Evolutionary conservation across 495 filamentous ascomycete species (phyloP).

Genomic region (Entonaema liquescens): DNA sequence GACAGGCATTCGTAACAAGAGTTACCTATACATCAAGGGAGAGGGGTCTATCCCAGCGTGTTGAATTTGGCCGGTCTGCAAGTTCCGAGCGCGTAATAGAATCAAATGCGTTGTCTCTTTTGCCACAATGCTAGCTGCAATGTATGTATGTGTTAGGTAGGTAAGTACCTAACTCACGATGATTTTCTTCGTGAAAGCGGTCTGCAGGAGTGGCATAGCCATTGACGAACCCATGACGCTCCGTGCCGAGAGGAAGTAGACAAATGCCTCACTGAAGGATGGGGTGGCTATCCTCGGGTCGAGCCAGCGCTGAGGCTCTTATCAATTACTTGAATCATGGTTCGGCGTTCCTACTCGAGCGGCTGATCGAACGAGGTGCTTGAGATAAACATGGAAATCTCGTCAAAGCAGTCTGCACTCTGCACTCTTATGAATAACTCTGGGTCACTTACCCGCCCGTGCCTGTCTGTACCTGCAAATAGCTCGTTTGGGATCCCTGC

Average conservation of each 20-base stretch:
- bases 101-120: constrained; percentile 26
- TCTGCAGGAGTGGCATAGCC: constrained; percentile 2
- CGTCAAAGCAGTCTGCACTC: constrained; percentile 16
- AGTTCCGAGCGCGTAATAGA: constrained; percentile 4
- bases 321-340: neutral
- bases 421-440: constrained; percentile 14
- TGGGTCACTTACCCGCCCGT: constrained; percentile 23
- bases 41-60: neutral
- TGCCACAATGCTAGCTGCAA: constrained; percentile 23
- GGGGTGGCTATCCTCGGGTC: neutral
- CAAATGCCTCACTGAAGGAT: constrained; percentile 29
- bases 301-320: neutral
- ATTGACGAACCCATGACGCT: constrained; percentile 16
- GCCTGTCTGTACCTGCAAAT: constrained; percentile 25
- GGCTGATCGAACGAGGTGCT: constrained; percentile 5
- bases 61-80: neutral
- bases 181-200: constrained; percentile 8
- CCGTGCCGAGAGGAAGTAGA: constrained; percentile 1
- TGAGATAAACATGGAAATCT: neutral
- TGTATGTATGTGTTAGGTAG: constrained; percentile 1
- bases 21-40: neutral
- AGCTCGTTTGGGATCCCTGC: constrained; percentile 32
- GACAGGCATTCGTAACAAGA: constrained; percentile 13
- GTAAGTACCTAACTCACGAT: constrained; percentile 24
- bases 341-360: neutral